phyloP scores from a whole-genome alignment of 306 rosid species.

The Prunus padus region DNA sequence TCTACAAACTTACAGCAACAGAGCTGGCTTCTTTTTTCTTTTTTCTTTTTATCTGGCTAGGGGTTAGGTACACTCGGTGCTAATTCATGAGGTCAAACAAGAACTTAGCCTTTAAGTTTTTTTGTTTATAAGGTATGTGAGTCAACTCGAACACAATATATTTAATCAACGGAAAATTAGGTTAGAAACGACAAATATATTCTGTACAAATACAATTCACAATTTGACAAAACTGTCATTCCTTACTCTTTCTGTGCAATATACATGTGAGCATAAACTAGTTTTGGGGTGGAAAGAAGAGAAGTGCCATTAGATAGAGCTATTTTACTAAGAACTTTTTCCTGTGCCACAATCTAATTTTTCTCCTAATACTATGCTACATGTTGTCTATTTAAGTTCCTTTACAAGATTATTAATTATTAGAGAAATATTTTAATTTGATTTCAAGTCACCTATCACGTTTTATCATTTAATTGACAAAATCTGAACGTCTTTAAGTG shows the following conservation, averaged over 20 bases:
- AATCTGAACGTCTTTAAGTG: not conserved
- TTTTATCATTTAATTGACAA: not conserved
- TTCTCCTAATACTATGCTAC: not conserved
- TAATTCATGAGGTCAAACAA: not conserved
- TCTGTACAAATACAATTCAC: not conserved
- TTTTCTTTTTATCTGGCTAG: not conserved
- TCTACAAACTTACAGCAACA: not conserved
- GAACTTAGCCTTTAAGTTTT: not conserved
- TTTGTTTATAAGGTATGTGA: not conserved
- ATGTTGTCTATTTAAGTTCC: not conserved
- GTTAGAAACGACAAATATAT: not conserved
- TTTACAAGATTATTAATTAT: no score
- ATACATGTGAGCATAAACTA: no score
- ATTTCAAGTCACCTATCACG: not conserved
- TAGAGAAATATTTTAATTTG: not conserved
- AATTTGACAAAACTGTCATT: no score
- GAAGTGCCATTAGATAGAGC: no score
- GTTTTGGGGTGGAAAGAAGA: no score
- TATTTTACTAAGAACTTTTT: no score
- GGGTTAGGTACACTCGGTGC: not conserved
- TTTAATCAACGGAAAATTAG: not conserved
- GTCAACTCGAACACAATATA: not conserved
- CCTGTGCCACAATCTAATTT: not conserved
- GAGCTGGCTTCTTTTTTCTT: not conserved
- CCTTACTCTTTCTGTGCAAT: no score